Percentiles rank a stretch among this genome's conserved stretches.
Evolutionary conservation across 352 stramenopile species (phyloP).

Genomic region (Pelagophyceae sp.): DNA sequence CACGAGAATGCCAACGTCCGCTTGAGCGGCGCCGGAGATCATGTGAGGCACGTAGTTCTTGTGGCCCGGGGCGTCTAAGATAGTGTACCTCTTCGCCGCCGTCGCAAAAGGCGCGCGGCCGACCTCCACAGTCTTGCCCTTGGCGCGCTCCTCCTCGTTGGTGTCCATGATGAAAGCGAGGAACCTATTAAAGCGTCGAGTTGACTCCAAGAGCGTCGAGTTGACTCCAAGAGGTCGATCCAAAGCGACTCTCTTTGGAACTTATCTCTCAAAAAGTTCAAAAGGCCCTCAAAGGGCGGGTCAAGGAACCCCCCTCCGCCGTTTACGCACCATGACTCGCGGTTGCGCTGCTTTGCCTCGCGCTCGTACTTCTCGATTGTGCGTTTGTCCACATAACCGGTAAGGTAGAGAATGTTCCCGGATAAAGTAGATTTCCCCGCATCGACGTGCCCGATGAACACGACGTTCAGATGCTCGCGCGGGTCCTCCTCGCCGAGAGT

Average conservation of each 20-base stretch:
- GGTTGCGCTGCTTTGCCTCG: constrained; percentile 88
- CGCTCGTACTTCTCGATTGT: constrained; percentile 97
- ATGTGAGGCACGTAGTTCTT: constrained; percentile 99
- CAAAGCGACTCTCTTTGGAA: too few species aligned
- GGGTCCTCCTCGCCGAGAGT: constrained; percentile 68
- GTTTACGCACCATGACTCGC: constrained; percentile 82
- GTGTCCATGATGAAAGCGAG: constrained; percentile 99
- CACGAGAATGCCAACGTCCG: constrained; percentile 92
- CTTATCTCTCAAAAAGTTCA: too few species aligned
- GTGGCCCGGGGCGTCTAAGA: constrained; percentile 95
- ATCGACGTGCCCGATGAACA: constrained; percentile 98
- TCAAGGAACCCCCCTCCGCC: too few species aligned
- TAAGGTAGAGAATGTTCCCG: constrained; percentile 95
- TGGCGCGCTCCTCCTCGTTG: constrained; percentile 93
- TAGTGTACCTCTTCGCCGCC: constrained; percentile 84
- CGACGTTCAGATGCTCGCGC: constrained; percentile 95
- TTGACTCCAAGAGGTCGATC: too few species aligned
- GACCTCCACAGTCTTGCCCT: constrained; percentile 88
- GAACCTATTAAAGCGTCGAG: too few species aligned
- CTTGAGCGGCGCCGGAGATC: constrained; percentile 90
- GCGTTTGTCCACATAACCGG: constrained; percentile 96
- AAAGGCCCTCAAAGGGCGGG: too few species aligned
- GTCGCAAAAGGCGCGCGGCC: constrained; percentile 95
- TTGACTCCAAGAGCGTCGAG: too few species aligned
- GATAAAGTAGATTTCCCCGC: constrained; percentile 95